Conservation (phyloP, 441 rosid genomes). For the Croton setiger region DNA sequence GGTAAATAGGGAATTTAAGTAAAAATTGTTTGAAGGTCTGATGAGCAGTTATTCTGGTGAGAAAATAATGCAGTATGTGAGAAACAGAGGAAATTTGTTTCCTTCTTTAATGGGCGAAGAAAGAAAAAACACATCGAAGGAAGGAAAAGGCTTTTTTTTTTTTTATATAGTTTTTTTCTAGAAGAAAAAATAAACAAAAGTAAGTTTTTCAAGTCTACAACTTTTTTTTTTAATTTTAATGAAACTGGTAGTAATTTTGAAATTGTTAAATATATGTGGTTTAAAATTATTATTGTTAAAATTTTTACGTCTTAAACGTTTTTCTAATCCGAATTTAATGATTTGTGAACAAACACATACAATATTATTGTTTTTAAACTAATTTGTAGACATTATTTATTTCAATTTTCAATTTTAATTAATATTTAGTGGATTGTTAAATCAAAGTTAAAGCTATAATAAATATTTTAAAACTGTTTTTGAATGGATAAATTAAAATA, state of each 20-base stretch:
- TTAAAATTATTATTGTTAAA: no score
- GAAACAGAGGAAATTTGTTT: background rate
- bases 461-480: no score
- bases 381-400: background rate
- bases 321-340: no score
- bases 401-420: no score
- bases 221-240: no score
- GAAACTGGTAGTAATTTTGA: no score
- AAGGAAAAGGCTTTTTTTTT: background rate
- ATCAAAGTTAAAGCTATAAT: no score
- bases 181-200: background rate
- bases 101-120: slow-evolving; percentile 6
- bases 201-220: background rate
- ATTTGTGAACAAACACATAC: no score
- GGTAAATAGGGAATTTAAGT: background rate
- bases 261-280: no score
- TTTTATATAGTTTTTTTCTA: background rate
- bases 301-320: no score
- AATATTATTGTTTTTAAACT: no score
- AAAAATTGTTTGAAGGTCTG: background rate
- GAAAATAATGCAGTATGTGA: background rate
- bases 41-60: slow-evolving; percentile 2
- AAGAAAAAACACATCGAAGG: slow-evolving; percentile 4
- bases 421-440: no score
- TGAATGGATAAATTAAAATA: background rate